Evolutionary conservation across 1,284 basidiomycete species (phyloP), one percentile per base, ranked within the genome.

Genomic region (Apiotrichum porosum): DNA sequence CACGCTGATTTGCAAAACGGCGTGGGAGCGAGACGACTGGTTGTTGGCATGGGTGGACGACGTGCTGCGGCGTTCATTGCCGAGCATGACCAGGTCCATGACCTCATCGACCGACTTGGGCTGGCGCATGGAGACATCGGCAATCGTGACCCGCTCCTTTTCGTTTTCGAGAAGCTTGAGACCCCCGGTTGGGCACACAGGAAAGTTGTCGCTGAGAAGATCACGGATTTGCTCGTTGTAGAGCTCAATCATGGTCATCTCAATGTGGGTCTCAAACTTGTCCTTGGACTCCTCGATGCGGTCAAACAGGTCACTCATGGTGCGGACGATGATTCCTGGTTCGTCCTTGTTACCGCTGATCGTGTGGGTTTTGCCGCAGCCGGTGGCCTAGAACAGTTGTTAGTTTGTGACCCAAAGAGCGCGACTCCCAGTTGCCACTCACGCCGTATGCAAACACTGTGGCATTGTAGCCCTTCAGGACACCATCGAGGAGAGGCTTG

Each of bases 141-240:
- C 81, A 14, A 97, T 88, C 57, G 89, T 91, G 53, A 97, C 89
- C 18, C 71, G 61, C 42, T 75, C 75, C 14, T 83, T 80, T 72
- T 89, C 90, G 75, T 92, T 90, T 72, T 97, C 92, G 24, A 93
- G 83, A 47, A 97, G 86, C 52, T 85, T 84, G 32, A 93, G 79
- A n/a, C 91, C 91, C 9, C 88, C 88, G 47, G 84, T 80, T 40
- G 85, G 82, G 53, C 58, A 52, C 18, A 74, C 73, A 23, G 80
- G 76, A 21, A 78, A 76, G n/a, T 65, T 60, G 54, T 91, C 88
- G 1, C 83, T 75, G 36, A 97, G 83, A 17, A 97, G 83, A 71
- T 97, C 93, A n/a, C 89, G 86, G 58, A 97, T 97, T 66, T 90
- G 88, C 72, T 97, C 93, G 68, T 97, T 97, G 78, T 97, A 97